Percentiles rank a stretch among this genome's conserved stretches.
Evolutionary conservation across 805 yeast species (phyloP).

Genomic region (Tetrapisispora namnaoensis): DNA sequence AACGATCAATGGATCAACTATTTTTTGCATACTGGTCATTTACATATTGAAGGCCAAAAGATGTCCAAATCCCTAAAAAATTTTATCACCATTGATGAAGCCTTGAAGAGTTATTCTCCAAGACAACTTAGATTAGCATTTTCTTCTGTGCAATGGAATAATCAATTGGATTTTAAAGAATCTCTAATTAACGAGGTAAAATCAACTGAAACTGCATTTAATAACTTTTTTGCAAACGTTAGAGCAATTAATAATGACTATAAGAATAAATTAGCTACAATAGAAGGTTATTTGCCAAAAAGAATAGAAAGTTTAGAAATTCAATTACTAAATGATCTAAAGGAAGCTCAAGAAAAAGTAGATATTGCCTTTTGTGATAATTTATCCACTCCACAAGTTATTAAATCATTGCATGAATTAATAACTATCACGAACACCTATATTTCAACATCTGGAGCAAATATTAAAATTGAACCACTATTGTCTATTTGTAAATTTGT

Average conservation of each 20-base stretch:
- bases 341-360: slow-evolving; percentile 44
- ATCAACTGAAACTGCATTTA: slow-evolving; percentile 61
- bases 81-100: slow-evolving; percentile 90
- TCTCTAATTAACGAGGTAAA: slow-evolving; percentile 66
- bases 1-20: slow-evolving; percentile 94
- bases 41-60: slow-evolving; percentile 96
- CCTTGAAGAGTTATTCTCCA: slow-evolving; percentile 56
- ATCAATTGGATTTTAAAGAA: slow-evolving; percentile 85
- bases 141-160: slow-evolving; percentile 88
- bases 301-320: slow-evolving; percentile 49
- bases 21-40: slow-evolving; percentile 92
- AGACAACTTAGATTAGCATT: slow-evolving; percentile 87
- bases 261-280: slow-evolving; percentile 28
- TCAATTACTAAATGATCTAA: slow-evolving; percentile 41
- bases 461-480: slow-evolving; percentile 55
- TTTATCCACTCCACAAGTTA: slow-evolving; percentile 65
- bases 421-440: slow-evolving; percentile 67
- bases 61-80: slow-evolving; percentile 94
- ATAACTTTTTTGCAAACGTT: slow-evolving; percentile 79
- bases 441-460: slow-evolving; percentile 43
- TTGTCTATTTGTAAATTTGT: slow-evolving; percentile 56
- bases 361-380: slow-evolving; percentile 84
- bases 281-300: slow-evolving; percentile 46
- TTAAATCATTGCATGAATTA: slow-evolving; percentile 56
- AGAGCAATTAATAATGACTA: slow-evolving; percentile 70